These are phyloP conservation scores for Tolypocladium inflatum DNA, from an alignment of 2,329 filamentous ascomycete species.

Conservation along the genomic window DNA sequence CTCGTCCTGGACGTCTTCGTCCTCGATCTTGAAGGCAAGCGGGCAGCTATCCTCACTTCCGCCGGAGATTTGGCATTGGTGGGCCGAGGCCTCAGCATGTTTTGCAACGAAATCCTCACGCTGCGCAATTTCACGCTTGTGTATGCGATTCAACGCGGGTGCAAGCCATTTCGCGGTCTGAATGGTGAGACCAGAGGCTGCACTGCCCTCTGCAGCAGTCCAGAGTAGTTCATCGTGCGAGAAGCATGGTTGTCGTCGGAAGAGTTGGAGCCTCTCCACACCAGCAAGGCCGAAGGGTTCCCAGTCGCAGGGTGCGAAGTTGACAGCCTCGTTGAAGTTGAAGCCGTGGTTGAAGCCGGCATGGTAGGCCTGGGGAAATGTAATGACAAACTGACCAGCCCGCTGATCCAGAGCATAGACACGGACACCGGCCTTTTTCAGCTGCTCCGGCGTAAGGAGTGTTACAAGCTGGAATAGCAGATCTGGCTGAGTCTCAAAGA, in stretches of 20 bases:
- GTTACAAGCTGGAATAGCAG: constrained; percentile 97
- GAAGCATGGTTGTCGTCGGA: constrained; percentile 88
- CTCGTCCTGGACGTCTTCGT: constrained; percentile 75
- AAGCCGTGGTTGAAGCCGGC: constrained; percentile 98
- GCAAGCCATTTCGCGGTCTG: constrained; percentile 92
- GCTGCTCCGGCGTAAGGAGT: constrained; percentile 81
- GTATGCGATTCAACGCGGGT: constrained; percentile 73
- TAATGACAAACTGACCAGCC: constrained; percentile 92
- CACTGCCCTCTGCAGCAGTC: constrained; percentile 75
- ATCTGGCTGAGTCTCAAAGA: constrained; percentile 96
- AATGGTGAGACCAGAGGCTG: constrained; percentile 56
- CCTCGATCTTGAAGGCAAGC: constrained; percentile 54
- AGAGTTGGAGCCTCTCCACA: constrained; percentile 76
- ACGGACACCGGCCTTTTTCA: constrained; percentile 84
- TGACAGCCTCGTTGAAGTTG: constrained; percentile 98
- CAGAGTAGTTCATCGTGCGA: constrained; percentile 92
- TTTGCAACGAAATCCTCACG: constrained; percentile 59
- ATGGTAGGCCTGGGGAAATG: constrained; percentile 94
- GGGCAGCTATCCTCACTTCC: constrained; percentile 43
- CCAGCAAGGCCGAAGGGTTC: constrained; percentile 83
- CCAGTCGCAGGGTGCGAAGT: constrained; percentile 94
- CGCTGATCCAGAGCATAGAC: constrained; percentile 95
- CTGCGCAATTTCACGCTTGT: constrained; percentile 59
- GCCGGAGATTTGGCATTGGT: constrained; percentile 38
- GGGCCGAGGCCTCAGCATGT: constrained; percentile 46